Evolutionary conservation across 2,329 filamentous ascomycete species (phyloP), one percentile per base, ranked within the genome.

Genomic region (Dothistroma pini): DNA sequence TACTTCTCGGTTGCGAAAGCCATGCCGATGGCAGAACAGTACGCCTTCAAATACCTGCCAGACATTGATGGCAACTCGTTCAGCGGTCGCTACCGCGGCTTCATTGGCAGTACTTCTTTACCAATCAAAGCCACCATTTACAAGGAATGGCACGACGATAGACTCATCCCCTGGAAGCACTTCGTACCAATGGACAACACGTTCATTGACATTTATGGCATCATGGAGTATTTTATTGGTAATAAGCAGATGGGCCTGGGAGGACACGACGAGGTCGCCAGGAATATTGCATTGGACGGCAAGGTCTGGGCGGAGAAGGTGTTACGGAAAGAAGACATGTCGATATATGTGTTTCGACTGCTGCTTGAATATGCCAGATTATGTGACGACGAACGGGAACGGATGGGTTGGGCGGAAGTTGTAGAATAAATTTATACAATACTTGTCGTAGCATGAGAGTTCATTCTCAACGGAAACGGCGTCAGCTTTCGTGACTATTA

Each of bases 301-400:
- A 85, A 86, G 71, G 78, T 79, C 34, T 92, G 89, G 89, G 86
- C 88, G 0, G 83, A 86, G 63, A 83, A 77, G 70, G 89, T 89
- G 8, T 76, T 91, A 29, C 78, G 89, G 60, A 83, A 81, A 67
- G 88, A 90, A 68, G 89, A 91, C 70, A 90, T 91, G 87, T 82
- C 86, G 69, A 80, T 91, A 9, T 92, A 92, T 71, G 81, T 86
- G 9, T 77, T 87, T 57, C 77, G 89, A 49, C 69, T 92, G 66
- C 55, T 80, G 53, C 65, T 80, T 62, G 78, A 80, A 67, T 79
- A 75, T 69, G 78, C 75, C 10, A 67, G 78, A 54, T 53, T 80
- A 6, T 77, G 75, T 56, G 75, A 78, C 64, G 78, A 79, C 59
- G 67, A 75, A 38, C 69, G 78, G 61, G 75, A 77, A 29, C 65